Evolutionary conservation across 1,284 basidiomycete genomes (phyloP).

Genomic region (Pyrrhoderma lamaoense): DNA sequence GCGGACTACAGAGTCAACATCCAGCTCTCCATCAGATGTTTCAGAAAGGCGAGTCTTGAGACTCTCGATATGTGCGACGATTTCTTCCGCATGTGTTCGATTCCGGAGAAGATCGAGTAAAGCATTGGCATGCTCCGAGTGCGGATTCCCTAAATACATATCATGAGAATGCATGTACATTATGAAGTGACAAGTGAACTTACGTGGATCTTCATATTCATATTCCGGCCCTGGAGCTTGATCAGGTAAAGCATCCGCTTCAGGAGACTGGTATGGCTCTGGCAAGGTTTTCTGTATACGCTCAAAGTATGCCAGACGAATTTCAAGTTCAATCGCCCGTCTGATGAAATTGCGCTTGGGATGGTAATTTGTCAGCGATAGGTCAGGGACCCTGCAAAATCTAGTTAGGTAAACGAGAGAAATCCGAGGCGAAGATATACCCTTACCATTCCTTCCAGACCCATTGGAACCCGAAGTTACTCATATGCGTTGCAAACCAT

Average conservation of each 20-base stretch:
- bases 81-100: constrained; percentile 70
- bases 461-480: constrained; percentile 98
- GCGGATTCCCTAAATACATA: constrained; percentile 51
- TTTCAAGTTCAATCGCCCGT: constrained; percentile 85
- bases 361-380: constrained; percentile 64
- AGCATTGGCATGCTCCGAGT: constrained; percentile 75
- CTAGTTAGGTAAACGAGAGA: no score
- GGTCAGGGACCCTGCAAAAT: constrained; percentile 71
- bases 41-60: constrained; percentile 57
- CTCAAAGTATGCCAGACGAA: constrained; percentile 90
- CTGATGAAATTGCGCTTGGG: constrained; percentile 85
- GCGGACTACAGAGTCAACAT: constrained; percentile 62
- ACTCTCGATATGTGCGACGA: constrained; percentile 69
- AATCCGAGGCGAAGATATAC: constrained; percentile 25
- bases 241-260: constrained; percentile 58
- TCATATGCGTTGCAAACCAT: constrained; percentile 96
- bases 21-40: constrained; percentile 44
- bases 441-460: constrained; percentile 99
- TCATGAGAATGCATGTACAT: not conserved
- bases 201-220: constrained; percentile 74
- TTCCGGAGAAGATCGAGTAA: constrained; percentile 78
- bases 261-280: constrained; percentile 63
- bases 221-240: constrained; percentile 80
- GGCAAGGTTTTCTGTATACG: constrained; percentile 88
- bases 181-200: constrained; percentile 21